These are phyloP conservation scores for Cladosporium sp. DNA, from an alignment of 2,329 filamentous ascomycete genomes.

Conservation along the genomic window DNA sequence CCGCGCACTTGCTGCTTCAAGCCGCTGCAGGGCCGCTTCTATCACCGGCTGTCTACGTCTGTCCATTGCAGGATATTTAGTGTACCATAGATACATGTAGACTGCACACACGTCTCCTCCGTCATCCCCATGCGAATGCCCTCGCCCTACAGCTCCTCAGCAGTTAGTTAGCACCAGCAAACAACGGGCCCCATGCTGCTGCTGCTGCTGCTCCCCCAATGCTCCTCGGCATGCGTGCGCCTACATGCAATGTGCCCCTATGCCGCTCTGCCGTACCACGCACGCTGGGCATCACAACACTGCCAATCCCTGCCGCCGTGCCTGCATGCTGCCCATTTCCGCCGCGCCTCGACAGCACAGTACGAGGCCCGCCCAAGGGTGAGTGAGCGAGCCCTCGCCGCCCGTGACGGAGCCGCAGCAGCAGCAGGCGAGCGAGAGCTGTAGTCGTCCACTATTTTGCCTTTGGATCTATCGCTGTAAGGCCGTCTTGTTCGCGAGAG, in stretches of 20 bases:
- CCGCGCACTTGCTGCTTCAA: background rate
- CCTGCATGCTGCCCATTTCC: conserved; percentile 5
- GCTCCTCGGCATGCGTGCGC: background rate
- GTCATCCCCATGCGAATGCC: too few relatives aligned
- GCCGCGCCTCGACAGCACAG: conserved; percentile 2
- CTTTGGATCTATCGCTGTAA: conserved; percentile 2
- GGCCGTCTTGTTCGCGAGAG: conserved; percentile 5
- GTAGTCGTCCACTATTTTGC: conserved; percentile 5
- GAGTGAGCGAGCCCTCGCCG: background rate
- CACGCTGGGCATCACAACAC: conserved; percentile 1
- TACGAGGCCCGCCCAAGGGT: background rate
- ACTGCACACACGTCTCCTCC: too few relatives aligned
- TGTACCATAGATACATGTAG: too few relatives aligned
- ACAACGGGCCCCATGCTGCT: background rate
- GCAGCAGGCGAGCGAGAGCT: too few relatives aligned
- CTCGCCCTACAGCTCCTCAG: too few relatives aligned
- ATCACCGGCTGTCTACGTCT: background rate
- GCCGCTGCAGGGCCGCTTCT: background rate
- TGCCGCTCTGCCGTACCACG: conserved; percentile 8
- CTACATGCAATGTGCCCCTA: background rate
- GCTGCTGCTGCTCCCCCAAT: background rate
- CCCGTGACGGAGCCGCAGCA: background rate
- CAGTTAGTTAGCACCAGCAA: too few relatives aligned
- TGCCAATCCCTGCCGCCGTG: conserved; percentile 1
- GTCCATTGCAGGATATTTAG: background rate